A percentile compares a stretch with the other conserved stretches of the same genome.
phyloP scores from a whole-genome alignment of 1,284 basidiomycete species.

The Irpex sp. region DNA sequence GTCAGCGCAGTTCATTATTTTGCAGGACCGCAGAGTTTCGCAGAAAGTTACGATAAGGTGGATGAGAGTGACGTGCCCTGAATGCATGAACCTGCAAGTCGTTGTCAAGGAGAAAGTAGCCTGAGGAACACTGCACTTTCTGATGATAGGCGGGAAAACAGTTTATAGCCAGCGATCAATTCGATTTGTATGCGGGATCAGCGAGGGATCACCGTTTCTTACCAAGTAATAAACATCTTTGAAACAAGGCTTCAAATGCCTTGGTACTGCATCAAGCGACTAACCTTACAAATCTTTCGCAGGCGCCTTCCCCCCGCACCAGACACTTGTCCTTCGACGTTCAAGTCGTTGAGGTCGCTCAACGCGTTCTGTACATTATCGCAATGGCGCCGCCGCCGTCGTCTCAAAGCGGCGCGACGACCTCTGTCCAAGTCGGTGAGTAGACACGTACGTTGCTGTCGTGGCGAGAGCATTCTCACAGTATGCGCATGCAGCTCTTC shows the following conservation, averaged over 20 bases:
- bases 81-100: neutral
- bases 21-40: neutral
- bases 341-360: constrained; percentile 14
- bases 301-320: neutral
- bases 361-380: constrained; percentile 20
- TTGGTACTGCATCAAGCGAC: neutral
- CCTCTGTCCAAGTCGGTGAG: constrained; percentile 85
- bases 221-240: neutral
- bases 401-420: constrained; percentile 51
- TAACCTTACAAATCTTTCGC: neutral
- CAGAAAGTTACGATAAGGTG: too few relatives aligned
- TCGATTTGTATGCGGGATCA: neutral
- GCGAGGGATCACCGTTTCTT: neutral
- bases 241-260: neutral
- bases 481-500: constrained; percentile 60
- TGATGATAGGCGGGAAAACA: neutral
- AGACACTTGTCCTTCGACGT: constrained; percentile 9
- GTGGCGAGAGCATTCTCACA: neutral
- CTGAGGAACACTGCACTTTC: neutral
- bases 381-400: constrained; percentile 70
- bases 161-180: neutral
- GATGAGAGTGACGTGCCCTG: neutral
- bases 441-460: neutral
- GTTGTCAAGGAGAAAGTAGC: neutral
- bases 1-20: neutral